phyloP scores from a whole-genome alignment of 192 early-diverging fungal species.

The Spinellus fusiger region DNA sequence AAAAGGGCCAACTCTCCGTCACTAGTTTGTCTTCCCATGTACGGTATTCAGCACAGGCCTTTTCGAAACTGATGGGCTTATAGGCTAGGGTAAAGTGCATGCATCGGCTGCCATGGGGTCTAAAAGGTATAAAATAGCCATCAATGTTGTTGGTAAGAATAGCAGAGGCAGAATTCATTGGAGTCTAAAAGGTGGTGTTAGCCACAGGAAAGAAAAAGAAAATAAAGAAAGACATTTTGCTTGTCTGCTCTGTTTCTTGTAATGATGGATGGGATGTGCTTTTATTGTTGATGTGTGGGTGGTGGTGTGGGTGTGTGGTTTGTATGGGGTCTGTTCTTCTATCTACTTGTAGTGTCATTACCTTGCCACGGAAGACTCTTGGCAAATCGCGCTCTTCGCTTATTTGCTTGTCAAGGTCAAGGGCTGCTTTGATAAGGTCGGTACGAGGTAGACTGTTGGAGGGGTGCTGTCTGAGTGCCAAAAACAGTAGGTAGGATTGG shows the following conservation, averaged over 20 bases:
- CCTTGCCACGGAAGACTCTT: slow-evolving; percentile 79
- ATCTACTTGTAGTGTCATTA: slow-evolving; percentile 25
- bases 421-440: slow-evolving; percentile 66
- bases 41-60: slow-evolving; percentile 62
- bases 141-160: slow-evolving; percentile 74
- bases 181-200: slow-evolving; percentile 44
- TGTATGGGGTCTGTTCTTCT: background rate
- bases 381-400: slow-evolving; percentile 66
- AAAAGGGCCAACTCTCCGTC: slow-evolving; percentile 75
- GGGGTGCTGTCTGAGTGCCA: slow-evolving; percentile 67
- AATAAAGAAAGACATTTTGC: background rate
- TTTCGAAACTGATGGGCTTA: slow-evolving; percentile 69
- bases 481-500: slow-evolving; percentile 77
- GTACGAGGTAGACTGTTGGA: slow-evolving; percentile 61
- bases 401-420: slow-evolving; percentile 73
- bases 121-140: slow-evolving; percentile 63
- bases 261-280: too few relatives aligned
- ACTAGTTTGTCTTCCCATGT: slow-evolving; percentile 67
- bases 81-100: slow-evolving; percentile 74
- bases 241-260: too few relatives aligned
- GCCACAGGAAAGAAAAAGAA: slow-evolving; percentile 6
- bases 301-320: too few relatives aligned
- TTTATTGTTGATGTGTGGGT: too few relatives aligned
- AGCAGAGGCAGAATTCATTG: slow-evolving; percentile 72
- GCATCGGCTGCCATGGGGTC: slow-evolving; percentile 54